Conservation (phyloP, 805 yeast genomes). For the Yamadazyma scolyti region DNA sequence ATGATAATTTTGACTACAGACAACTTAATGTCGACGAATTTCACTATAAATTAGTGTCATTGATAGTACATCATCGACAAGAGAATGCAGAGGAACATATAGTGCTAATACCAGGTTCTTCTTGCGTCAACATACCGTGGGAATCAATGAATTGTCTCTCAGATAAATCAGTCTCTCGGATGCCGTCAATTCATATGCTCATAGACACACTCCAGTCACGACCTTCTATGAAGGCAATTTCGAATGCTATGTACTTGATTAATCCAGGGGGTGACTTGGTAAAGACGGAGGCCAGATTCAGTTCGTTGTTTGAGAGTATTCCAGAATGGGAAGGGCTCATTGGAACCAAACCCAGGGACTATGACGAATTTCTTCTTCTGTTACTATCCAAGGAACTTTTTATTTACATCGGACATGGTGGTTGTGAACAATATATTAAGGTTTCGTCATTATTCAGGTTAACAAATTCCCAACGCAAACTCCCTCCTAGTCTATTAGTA, state of each 20-base stretch:
- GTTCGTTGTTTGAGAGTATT: slow-evolving; percentile 9
- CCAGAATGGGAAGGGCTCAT: slow-evolving; percentile 38
- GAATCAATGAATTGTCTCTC: slow-evolving; percentile 66
- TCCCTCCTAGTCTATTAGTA: slow-evolving; percentile 65
- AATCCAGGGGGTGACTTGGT: slow-evolving; percentile 80
- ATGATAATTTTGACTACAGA: too few species aligned
- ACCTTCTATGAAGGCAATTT: background rate
- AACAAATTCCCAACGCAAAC: slow-evolving; percentile 20
- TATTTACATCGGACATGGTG: slow-evolving; percentile 91
- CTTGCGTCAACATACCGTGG: slow-evolving; percentile 82
- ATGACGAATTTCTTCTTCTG: slow-evolving; percentile 38
- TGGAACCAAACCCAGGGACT: slow-evolving; percentile 56
- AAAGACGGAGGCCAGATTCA: slow-evolving; percentile 57
- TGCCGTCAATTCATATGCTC: slow-evolving; percentile 60
- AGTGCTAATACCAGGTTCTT: slow-evolving; percentile 64
- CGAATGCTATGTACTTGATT: slow-evolving; percentile 44
- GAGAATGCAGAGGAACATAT: slow-evolving; percentile 44
- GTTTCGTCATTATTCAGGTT: slow-evolving; percentile 43
- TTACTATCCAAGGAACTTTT: slow-evolving; percentile 46
- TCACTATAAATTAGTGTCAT: slow-evolving; percentile 47
- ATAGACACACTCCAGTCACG: slow-evolving; percentile 26
- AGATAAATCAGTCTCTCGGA: slow-evolving; percentile 58
- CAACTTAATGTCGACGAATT: slow-evolving; percentile 57
- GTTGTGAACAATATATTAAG: slow-evolving; percentile 82
- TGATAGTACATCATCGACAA: slow-evolving; percentile 10